phyloP scores from a whole-genome alignment of 2,329 filamentous ascomycete genomes.

The Chaetomiaceae sp. region DNA sequence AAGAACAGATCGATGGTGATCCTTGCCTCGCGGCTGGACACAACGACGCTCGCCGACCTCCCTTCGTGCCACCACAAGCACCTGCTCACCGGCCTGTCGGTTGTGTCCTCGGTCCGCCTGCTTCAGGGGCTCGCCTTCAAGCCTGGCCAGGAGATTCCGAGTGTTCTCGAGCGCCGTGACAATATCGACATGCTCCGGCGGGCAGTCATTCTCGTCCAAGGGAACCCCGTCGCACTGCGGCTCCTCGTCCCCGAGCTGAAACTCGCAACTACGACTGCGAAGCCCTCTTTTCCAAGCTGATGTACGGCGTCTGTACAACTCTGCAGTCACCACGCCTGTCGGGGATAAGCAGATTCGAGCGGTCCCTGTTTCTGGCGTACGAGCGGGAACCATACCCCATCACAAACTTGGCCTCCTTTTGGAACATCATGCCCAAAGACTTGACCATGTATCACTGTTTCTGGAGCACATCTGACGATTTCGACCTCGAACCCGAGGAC shows the following conservation, averaged over 20 bases:
- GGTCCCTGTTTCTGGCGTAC: background rate
- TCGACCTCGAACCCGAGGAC: background rate
- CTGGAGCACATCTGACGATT: background rate
- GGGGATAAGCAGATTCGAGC: background rate
- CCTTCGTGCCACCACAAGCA: background rate
- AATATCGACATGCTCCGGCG: constrained; percentile 1
- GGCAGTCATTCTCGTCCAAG: background rate
- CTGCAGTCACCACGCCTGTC: background rate
- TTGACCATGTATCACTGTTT: background rate
- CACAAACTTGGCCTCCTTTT: background rate
- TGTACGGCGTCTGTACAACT: background rate
- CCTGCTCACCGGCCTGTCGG: background rate
- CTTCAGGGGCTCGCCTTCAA: background rate
- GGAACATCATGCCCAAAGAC: constrained; percentile 1
- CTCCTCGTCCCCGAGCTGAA: constrained; percentile 1
- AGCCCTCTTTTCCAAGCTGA: background rate
- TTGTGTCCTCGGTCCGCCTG: background rate
- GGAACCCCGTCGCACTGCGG: background rate
- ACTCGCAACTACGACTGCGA: background rate
- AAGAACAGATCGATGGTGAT: background rate
- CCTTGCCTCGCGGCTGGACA: background rate
- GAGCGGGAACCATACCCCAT: too few species aligned
- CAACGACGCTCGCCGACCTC: background rate
- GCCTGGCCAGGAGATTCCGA: background rate
- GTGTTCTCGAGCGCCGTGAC: background rate